Evolutionary conservation across 306 rosid species (phyloP), one percentile per base, ranked within the genome.

Genomic region (Vigna nakashimae): DNA sequence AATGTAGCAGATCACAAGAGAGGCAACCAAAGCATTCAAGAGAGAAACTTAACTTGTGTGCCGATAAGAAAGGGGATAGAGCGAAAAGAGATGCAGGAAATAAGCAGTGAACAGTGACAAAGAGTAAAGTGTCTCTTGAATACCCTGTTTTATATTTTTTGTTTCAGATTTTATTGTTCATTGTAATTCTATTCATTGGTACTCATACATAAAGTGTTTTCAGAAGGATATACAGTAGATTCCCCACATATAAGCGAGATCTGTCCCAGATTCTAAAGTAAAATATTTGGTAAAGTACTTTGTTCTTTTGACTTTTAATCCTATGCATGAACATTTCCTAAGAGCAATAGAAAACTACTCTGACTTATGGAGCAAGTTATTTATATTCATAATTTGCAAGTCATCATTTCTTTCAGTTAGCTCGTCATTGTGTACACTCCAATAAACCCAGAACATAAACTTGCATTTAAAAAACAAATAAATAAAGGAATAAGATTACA

Each of bases 191-290:
- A 65, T 50, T 28, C 51, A 38, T 50, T 4, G 9, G 2, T 40
- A 10, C 32, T 40, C n/a, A 36, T 38, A 34, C 68, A 16, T 8
- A 62, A 16, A 12, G 24, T 59, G 30, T 30, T 59, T 30, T 59
- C 66, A 14, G 42, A 59, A 59, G 20, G 30, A 59, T 59, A 13
- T 14, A 59, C 18, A 59, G 66, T 28, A 26, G 18, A 59, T 13
- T 58, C 30, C 13, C 65, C 65, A 38, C 42, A 30, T 13, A 42
- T 60, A 28, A 14, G 20, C 8, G 20, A 28, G 43, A 1, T 30
- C 66, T 60, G 66, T 30, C 15, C 38, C 64, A 57, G n/a, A 5
- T 58, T 58, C 66, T 52, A 50, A 70, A 48, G 28, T 60, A 46
- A 60, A 36, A 36, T 50, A 1, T 50, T 51, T 75, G 14, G 14